Evolutionary conservation across 176 grass and related monocot species (phyloP), one percentile per base, ranked within the genome.

Genomic region (Paspalum vaginatum): DNA sequence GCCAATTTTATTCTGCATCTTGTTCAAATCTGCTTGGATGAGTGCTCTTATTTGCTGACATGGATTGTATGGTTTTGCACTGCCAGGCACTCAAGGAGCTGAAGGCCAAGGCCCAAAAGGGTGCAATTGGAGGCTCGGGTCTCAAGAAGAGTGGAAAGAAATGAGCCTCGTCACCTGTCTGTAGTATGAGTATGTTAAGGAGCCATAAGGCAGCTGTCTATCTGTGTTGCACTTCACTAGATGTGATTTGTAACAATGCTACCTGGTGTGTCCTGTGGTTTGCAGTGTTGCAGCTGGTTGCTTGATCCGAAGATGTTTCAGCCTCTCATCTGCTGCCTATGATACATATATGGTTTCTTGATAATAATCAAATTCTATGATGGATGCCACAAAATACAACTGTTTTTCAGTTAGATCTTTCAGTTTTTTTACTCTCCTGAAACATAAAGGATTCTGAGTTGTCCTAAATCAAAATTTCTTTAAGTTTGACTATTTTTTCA

Each of bases 121-220:
- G 92, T 67, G 68, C 74, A 2, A 87, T 98, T 38, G 95, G 95
- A 53, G 95, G 95, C 40, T 70, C 95, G 14, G 95, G 95, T 64
- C 90, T 98, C 9, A 98, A 98, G 92, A 98, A 98, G 72, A 98
- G 92, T 58, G 95, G 90, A 38, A 98, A 94, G 87, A 98, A 98
- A 93, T 98, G 85, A 89, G 71, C 3, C 43, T 58, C 50, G 25
- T n/a, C 46, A 41, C 46, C 55, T 17, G 47, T 56, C 26, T 54
- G 17, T 47, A 42, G 25, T 65, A 16, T 40, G 32, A 32, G 32
- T 32, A 32, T 32, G 32, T 41, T 53, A 48, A 42, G 58, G 65
- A 27, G 72, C 66, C 68, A 78, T 77, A 66, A 77, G 58, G 57
- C 58, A 51, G 37, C 77, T 77, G 75, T 15, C 32, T 52, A 39